phyloP scores from a whole-genome alignment of 163 green algal genomes.

The Chloromonas sp. region DNA sequence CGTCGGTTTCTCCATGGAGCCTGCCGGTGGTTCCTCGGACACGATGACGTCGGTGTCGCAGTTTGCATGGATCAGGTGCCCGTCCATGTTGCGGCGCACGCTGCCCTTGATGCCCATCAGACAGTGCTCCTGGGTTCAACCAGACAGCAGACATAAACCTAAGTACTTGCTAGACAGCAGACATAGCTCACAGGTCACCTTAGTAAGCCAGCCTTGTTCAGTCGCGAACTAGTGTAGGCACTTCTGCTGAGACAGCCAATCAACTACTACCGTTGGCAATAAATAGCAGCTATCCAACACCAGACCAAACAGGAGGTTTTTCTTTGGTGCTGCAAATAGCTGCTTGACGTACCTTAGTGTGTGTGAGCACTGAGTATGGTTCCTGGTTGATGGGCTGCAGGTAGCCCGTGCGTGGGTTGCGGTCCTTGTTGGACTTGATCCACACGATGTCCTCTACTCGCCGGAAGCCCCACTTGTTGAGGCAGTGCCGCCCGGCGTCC shows the following conservation, averaged over 20 bases:
- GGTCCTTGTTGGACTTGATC: conserved; percentile 79
- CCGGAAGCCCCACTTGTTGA: conserved; percentile 77
- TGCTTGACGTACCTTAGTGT: conserved; percentile 60
- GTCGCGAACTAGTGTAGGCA: no score
- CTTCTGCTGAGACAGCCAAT: no score
- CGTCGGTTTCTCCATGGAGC: conserved; percentile 68
- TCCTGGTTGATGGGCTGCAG: conserved; percentile 51
- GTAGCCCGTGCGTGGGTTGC: conserved; percentile 36
- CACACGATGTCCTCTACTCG: conserved; percentile 82
- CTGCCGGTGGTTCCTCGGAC: conserved; percentile 61
- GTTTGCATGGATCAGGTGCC: conserved; percentile 79
- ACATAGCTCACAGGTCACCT: no score
- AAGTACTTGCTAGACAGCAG: no score
- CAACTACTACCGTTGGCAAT: no score
- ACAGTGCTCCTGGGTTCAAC: conserved; percentile 68
- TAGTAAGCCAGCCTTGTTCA: no score
- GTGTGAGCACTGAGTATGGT: conserved; percentile 50
- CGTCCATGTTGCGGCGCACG: conserved; percentile 58
- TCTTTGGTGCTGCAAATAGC: no score
- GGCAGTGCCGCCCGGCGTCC: conserved; percentile 62
- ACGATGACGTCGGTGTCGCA: conserved; percentile 55
- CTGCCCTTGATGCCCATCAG: conserved; percentile 77
- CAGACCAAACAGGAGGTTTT: no score
- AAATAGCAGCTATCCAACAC: no score
- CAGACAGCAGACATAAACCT: background rate